Base-by-base conservation (phyloP, 208 protist genomes). In the Trypanosoma avium region DNA sequence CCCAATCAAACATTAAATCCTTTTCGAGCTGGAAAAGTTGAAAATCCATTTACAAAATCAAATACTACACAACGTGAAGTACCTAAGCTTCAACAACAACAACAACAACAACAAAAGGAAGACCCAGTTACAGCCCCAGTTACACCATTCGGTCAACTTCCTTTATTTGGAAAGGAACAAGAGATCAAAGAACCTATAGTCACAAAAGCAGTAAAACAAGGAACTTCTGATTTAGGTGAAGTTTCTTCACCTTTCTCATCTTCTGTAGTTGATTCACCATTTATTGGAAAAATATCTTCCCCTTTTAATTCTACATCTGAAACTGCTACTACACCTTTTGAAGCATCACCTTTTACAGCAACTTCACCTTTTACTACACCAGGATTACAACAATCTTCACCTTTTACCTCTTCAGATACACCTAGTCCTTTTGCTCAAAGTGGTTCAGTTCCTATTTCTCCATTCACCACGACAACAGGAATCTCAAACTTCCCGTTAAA, bases 141-240 rank as follows among this genome's bases (percentile, higher is more conserved):
- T 35, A 90, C 84, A 17, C 74, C 88, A 9, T 94, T 81, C 52
- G 88, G 88, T 10, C 85, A 94, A 61, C 70, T 94, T 3, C 85
- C 88, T 29, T 52, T 94, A 35, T 94, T 92, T 71, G 88, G 88
- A 8, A 80, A 91, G 57, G 13, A 56, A 0, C 67, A 61, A 13
- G 30, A 74, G 43, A 5, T 56, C 26, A 66, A 30, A n/a, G 49
- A 49, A 35, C 8, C 62, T 8, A 27, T 27, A 24, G 22, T 35
- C 43, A 19, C 56, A 24, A 54, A n/a, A 19, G 24, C 58, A 43
- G n/a, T 46, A 33, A 26, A 67, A n/a, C 58, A 61, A 26, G 29
- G 12, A 10, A 3, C 48, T 35, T 33, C 54, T n/a, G 68, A 50
- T 55, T 13, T 40, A 13, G 48, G 22, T 29, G 62, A 78, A 22